A percentile compares a stretch with the other conserved stretches of the same genome.
Evolutionary conservation across 768 basidiomycete genomes (phyloP).

Genomic region (Dioszegia aurantiaca): DNA sequence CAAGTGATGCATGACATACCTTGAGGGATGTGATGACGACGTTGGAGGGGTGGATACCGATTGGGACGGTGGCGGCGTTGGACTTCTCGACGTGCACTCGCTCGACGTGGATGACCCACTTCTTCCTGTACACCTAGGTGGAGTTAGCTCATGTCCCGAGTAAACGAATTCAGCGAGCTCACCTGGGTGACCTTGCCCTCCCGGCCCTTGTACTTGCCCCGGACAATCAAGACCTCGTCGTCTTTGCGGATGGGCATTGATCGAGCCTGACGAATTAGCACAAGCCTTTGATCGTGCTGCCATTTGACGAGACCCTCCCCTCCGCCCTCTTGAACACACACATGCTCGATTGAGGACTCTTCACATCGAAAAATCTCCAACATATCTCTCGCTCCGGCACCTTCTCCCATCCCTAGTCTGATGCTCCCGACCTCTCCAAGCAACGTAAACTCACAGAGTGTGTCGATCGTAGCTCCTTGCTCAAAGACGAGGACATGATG

Average conservation of each 20-base stretch:
- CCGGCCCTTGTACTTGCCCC: constrained; percentile 97
- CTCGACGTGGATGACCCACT: constrained; percentile 98
- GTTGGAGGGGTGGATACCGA: constrained; percentile 95
- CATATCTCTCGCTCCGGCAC: background rate
- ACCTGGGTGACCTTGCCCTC: constrained; percentile 88
- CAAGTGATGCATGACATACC: constrained; percentile 56
- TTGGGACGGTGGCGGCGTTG: constrained; percentile 87
- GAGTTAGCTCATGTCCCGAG: background rate
- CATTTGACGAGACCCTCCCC: too few relatives aligned
- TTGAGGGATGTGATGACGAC: constrained; percentile 91
- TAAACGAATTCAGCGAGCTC: constrained; percentile 11
- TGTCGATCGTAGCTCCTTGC: constrained; percentile 90
- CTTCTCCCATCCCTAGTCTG: background rate
- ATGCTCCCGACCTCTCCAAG: too few relatives aligned
- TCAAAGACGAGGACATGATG: constrained; percentile 94
- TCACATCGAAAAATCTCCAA: too few relatives aligned
- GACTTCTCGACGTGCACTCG: constrained; percentile 97
- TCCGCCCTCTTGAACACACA: too few relatives aligned
- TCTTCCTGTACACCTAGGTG: constrained; percentile 87
- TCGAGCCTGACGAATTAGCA: constrained; percentile 55
- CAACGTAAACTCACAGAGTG: constrained; percentile 69
- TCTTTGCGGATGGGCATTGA: constrained; percentile 95
- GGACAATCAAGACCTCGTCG: constrained; percentile 93
- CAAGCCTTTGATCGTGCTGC: too few relatives aligned
- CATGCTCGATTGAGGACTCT: too few relatives aligned